These are phyloP conservation scores for Suillus plorans DNA, from an alignment of 768 basidiomycete species.

Conservation along the genomic window DNA sequence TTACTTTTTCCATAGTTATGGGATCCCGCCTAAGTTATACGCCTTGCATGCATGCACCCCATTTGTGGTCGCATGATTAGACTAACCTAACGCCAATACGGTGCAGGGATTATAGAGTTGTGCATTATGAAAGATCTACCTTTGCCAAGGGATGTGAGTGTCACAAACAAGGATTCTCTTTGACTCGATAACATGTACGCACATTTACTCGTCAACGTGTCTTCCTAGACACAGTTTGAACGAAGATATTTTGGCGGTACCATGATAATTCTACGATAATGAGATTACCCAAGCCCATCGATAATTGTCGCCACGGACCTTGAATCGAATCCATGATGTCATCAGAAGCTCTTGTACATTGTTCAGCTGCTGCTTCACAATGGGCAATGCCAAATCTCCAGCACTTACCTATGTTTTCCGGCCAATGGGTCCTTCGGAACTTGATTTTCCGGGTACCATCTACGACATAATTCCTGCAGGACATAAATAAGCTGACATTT, in stretches of 20 bases:
- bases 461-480: slow-evolving; percentile 64
- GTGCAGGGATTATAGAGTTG: neutral
- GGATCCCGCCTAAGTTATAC: neutral
- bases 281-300: slow-evolving; percentile 3
- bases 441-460: slow-evolving; percentile 59
- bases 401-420: slow-evolving; percentile 56
- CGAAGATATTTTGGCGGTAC: slow-evolving; percentile 77
- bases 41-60: neutral
- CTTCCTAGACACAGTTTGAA: neutral
- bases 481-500: slow-evolving; percentile 1
- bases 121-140: neutral
- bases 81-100: neutral
- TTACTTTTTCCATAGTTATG: neutral
- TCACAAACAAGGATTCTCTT: neutral
- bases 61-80: neutral
- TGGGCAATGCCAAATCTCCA: neutral
- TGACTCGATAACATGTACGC: neutral
- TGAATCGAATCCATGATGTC: slow-evolving; percentile 77
- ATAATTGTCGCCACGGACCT: slow-evolving; percentile 42
- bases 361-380: neutral
- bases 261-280: slow-evolving; percentile 63
- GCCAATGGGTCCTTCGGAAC: slow-evolving; percentile 29
- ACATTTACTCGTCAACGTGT: neutral
- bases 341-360: slow-evolving; percentile 63
- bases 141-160: neutral